Evolutionary conservation across 2,329 filamentous ascomycete genomes (phyloP).

Genomic region (Colletotrichum musae): DNA sequence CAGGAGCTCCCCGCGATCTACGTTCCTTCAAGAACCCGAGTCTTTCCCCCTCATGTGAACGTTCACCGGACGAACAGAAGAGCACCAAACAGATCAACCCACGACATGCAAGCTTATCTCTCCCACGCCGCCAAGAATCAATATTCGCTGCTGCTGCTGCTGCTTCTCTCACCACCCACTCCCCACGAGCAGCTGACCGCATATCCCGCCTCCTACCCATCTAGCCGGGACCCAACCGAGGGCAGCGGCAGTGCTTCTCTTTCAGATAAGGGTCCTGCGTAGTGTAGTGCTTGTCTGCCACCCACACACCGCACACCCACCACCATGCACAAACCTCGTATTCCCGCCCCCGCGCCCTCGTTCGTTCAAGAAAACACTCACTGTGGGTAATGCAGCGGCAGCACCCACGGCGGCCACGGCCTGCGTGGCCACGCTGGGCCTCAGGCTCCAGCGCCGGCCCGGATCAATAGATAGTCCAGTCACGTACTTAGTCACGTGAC

Average conservation of each 20-base stretch:
- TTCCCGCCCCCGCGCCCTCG: neutral
- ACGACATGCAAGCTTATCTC: neutral
- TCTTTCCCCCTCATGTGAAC: too few species aligned
- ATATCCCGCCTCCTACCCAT: neutral
- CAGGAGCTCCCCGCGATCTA: slow-evolving; percentile 2
- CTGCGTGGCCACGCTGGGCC: too few species aligned
- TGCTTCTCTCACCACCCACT: too few species aligned
- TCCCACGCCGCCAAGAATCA: neutral
- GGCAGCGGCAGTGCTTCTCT: neutral
- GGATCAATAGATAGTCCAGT: too few species aligned
- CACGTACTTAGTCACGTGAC: too few species aligned
- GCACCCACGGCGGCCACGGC: too few species aligned
- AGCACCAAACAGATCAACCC: neutral
- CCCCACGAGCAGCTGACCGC: neutral
- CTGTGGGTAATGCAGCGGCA: too few species aligned
- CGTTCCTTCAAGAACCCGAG: slow-evolving; percentile 1
- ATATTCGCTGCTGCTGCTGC: neutral
- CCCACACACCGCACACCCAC: too few species aligned
- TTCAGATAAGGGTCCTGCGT: too few species aligned
- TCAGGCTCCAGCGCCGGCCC: too few species aligned
- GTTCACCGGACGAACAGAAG: neutral
- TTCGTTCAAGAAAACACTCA: too few species aligned
- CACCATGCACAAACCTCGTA: neutral
- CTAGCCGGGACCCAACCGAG: neutral
- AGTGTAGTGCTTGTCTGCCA: neutral